Evolutionary conservation across 441 rosid species (phyloP), one percentile per base, ranked within the genome.

Genomic region (Croton laevigatus): DNA sequence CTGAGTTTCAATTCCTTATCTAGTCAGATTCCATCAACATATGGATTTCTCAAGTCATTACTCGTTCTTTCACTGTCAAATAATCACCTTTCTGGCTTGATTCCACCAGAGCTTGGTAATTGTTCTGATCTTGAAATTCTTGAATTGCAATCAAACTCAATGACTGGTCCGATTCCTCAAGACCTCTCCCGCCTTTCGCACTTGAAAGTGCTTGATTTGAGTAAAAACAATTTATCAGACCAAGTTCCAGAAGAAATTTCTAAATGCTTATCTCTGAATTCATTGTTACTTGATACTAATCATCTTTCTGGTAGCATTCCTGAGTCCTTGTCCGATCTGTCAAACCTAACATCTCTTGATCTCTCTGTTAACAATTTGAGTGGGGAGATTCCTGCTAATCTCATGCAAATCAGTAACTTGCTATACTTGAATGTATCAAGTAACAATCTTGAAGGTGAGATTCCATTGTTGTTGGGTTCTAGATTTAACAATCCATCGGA

Each of bases 71-170:
- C 98, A 12, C 75, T 95, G 62, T 86, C 99, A 3, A 75, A 76
- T 70, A 95, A 95, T 78, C 82, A 79, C 66, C 82, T 95, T 71
- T 82, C 89, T 65, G 95, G 97, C 9, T 70, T 71, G 54, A 78
- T 93, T 71, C 98, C 95, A 4, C 81, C 86, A 5, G 96, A 89
- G 81, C 81, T 95, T 42, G 95, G 95, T 36, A 93, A 95, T 74
- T 95, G 97, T 78, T 85, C 98, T 57, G 87, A 76, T 76, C 95
- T 95, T 69, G 89, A 89, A 82, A 80, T 78, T 79, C 93, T 95
- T 5, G 90, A 95, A 75, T 81, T 95, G 60, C 81, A 83, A 42
- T 88, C 88, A 0, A 89, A 95, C 79, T 68, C 75, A 65, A 60
- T 95, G 20, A 80, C 72, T 19, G 97, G 96, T 72, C 82, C 62